Evolutionary conservation across 257 asterid species (phyloP), one percentile per base, ranked within the genome.

Genomic region (Penstemon newberryi): DNA sequence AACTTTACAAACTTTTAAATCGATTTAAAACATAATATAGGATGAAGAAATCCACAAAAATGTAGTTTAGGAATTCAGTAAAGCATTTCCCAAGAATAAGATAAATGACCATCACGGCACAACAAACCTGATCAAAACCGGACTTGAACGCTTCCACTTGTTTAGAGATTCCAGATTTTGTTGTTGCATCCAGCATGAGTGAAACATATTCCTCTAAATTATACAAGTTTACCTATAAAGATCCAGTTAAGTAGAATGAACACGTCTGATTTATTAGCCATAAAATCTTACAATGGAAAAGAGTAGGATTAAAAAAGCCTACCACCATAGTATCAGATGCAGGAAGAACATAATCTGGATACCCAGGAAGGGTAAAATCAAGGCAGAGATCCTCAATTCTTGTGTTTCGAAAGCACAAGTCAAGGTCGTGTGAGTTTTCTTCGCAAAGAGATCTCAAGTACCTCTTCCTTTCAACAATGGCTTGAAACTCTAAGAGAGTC

Each of bases 91-190:
- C 4, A 60, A n/a, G 45, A 25, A 70, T 36, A 64, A 67, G 13
- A 66, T 52, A 55, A 55, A 65, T 9, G 45, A 68, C 38, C 49
- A 70, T 9, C 13, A 52, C 7, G 51, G 65, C 53, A 58, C 65
- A 59, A 41, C 57, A 44, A 56, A 94, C 99, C 99, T 94, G 87
- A 67, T 82, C 80, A 77, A 91, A 91, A 57, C 99, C 99, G 1
- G 96, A 85, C 87, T 83, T 91, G 76, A 94, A 94, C 69, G 99
- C 96, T 67, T 81, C 95, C 69, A 91, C 81, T 85, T 94, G 99
- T 82, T 91, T 82, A 46, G 83, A 76, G 18, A 94, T 84, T 79
- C 99, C 99, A 54, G 97, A 79, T 73, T 77, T 87, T 53, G 79
- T 66, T 25, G 93, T 89, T 19, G 96, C 97, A 56, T 91, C 95